Conservation (phyloP, 1,284 basidiomycete genomes). For the Rhodotorula sp. region DNA sequence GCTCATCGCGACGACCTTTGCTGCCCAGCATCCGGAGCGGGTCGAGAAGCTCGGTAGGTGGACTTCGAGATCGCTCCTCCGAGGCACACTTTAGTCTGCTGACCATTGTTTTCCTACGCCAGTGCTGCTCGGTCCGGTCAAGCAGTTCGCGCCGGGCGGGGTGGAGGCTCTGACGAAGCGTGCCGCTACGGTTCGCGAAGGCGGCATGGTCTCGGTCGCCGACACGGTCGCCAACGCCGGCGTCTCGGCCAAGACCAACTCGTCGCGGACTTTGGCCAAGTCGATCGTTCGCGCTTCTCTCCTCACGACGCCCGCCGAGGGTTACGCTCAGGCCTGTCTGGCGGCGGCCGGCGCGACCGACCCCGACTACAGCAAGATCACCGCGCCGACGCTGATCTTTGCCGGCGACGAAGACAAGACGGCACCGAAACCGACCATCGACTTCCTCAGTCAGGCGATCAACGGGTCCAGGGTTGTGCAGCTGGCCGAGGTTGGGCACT, state of each 20-base stretch:
- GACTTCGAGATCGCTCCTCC: not conserved
- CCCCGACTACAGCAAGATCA: constrained; percentile 33
- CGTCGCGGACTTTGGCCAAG: constrained; percentile 16
- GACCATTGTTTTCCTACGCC: not conserved
- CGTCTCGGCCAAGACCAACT: constrained; percentile 27
- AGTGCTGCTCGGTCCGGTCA: constrained; percentile 41
- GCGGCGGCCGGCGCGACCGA: constrained; percentile 28
- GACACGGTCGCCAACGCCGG: constrained; percentile 26
- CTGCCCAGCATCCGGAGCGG: constrained; percentile 27
- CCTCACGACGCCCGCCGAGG: constrained; percentile 16
- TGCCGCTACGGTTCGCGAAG: constrained; percentile 17
- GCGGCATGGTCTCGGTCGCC: constrained; percentile 30
- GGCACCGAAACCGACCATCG: constrained; percentile 10
- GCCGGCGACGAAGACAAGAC: constrained; percentile 27
- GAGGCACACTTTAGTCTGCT: not conserved
- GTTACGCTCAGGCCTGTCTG: constrained; percentile 35
- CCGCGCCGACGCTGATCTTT: constrained; percentile 27
- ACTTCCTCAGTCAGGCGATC: constrained; percentile 28
- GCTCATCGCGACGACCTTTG: constrained; percentile 32
- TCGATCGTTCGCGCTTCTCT: constrained; percentile 34
- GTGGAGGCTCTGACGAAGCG: constrained; percentile 23
- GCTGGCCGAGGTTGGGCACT: constrained; percentile 36
- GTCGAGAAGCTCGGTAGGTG: constrained; percentile 34
- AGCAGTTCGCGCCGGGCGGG: constrained; percentile 13
- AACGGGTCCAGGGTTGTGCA: constrained; percentile 2